Percentiles rank a stretch among this genome's conserved stretches.
phyloP scores from a whole-genome alignment of 495 filamentous ascomycete species.

The Aspergillus biplanus region DNA sequence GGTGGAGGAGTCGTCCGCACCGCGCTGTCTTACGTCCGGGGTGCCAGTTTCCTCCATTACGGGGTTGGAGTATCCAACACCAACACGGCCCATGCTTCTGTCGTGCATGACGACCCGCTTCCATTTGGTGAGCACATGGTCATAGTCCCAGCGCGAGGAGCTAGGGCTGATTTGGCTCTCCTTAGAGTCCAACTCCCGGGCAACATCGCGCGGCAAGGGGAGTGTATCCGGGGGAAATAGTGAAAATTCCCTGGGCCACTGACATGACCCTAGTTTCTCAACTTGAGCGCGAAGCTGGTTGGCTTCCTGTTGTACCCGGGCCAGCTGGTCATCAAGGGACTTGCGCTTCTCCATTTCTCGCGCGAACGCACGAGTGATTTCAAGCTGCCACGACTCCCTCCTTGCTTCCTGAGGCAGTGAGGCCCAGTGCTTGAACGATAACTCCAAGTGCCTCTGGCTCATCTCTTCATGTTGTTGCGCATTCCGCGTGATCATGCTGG shows the following conservation, averaged over 20 bases:
- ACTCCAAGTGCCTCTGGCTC: slow-evolving; percentile 64
- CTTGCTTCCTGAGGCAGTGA: slow-evolving; percentile 57
- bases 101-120: slow-evolving; percentile 57
- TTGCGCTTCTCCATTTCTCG: slow-evolving; percentile 69
- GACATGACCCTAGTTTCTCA: slow-evolving; percentile 66
- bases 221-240: slow-evolving; percentile 66
- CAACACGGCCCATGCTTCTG: slow-evolving; percentile 48
- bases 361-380: slow-evolving; percentile 72
- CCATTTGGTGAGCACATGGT: slow-evolving; percentile 61
- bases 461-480: slow-evolving; percentile 63
- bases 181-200: slow-evolving; percentile 44
- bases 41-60: slow-evolving; percentile 25
- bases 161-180: slow-evolving; percentile 41
- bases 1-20: slow-evolving; percentile 31
- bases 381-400: slow-evolving; percentile 74
- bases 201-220: slow-evolving; percentile 55
- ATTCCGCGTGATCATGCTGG: slow-evolving; percentile 48
- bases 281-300: slow-evolving; percentile 71
- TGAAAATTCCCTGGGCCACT: slow-evolving; percentile 73
- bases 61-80: slow-evolving; percentile 33
- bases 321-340: slow-evolving; percentile 62
- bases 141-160: slow-evolving; percentile 57
- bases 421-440: slow-evolving; percentile 73
- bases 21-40: slow-evolving; percentile 26
- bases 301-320: slow-evolving; percentile 68